phyloP scores from a whole-genome alignment of 768 basidiomycete genomes.

The Fistulinella prunicolor region DNA sequence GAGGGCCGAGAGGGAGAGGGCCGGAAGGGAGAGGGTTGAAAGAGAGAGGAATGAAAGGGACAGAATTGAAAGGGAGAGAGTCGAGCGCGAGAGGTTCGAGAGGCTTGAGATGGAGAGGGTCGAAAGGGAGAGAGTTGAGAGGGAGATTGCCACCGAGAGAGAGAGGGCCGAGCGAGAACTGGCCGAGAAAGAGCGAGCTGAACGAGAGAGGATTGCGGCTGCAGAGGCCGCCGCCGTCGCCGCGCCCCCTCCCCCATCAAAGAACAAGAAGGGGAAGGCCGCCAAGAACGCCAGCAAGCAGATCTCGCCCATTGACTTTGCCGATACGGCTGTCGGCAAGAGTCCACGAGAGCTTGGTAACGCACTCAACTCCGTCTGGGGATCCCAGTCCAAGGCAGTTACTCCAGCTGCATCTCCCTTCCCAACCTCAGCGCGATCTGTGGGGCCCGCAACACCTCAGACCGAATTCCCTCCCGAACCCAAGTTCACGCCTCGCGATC shows the following conservation, averaged over 20 bases:
- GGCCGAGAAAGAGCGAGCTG: conserved; percentile 10
- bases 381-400: conserved; percentile 30
- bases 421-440: conserved; percentile 21
- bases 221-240: conserved; percentile 3
- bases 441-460: conserved; percentile 20
- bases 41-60: conserved; percentile 13
- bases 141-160: background rate
- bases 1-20: background rate
- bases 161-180: conserved; percentile 5
- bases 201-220: conserved; percentile 11
- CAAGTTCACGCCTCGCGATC: conserved; percentile 5
- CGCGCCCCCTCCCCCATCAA: background rate
- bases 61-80: conserved; percentile 5
- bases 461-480: conserved; percentile 15
- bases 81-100: background rate
- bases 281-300: conserved; percentile 23
- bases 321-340: conserved; percentile 37
- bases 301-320: conserved; percentile 31
- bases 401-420: conserved; percentile 30
- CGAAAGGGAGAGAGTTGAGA: background rate
- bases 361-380: conserved; percentile 49
- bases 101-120: background rate
- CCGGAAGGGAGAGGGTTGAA: conserved; percentile 5
- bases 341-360: conserved; percentile 40
- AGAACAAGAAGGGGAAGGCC: conserved; percentile 16